These are phyloP conservation scores for Royoungia palumana DNA, from an alignment of 768 basidiomycete genomes.

Conservation along the genomic window DNA sequence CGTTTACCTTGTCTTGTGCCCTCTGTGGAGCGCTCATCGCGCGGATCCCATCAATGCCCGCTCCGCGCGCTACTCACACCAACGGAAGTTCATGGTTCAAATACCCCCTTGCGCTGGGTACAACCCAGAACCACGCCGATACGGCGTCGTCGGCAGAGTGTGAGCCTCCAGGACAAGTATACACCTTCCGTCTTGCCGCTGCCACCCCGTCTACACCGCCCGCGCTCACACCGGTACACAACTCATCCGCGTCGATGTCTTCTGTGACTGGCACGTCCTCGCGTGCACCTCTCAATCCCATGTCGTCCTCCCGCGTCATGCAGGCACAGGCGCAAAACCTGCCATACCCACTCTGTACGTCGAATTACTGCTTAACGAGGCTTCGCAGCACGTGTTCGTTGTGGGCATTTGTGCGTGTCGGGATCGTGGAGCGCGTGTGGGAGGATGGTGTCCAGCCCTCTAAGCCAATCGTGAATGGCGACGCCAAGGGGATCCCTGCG, in stretches of 20 bases:
- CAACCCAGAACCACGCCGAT: slow-evolving; percentile 17
- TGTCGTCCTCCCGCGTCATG: slow-evolving; percentile 44
- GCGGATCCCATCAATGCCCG: slow-evolving; percentile 41
- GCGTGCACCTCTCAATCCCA: slow-evolving; percentile 19
- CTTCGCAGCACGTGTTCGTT: slow-evolving; percentile 84
- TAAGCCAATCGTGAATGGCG: slow-evolving; percentile 16
- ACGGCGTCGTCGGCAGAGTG: slow-evolving; percentile 32
- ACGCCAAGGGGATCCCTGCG: not conserved
- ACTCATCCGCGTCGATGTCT: slow-evolving; percentile 33
- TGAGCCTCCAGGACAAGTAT: slow-evolving; percentile 45
- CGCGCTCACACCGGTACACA: slow-evolving; percentile 17
- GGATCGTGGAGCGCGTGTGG: slow-evolving; percentile 85
- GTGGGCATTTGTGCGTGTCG: slow-evolving; percentile 84
- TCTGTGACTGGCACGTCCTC: slow-evolving; percentile 21
- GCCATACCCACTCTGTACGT: slow-evolving; percentile 69
- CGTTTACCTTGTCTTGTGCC: slow-evolving; percentile 61
- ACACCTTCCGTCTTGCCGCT: slow-evolving; percentile 62
- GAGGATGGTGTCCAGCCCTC: slow-evolving; percentile 51
- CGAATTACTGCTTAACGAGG: slow-evolving; percentile 83
- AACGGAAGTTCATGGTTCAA: slow-evolving; percentile 64
- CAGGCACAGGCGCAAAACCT: slow-evolving; percentile 22
- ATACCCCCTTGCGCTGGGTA: slow-evolving; percentile 41
- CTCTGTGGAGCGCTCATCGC: slow-evolving; percentile 63
- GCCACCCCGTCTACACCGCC: slow-evolving; percentile 26
- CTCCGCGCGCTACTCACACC: slow-evolving; percentile 33